These are phyloP conservation scores for Suhomyces atakaporum DNA, from an alignment of 1,139 yeast genomes.

Conservation along the genomic window DNA sequence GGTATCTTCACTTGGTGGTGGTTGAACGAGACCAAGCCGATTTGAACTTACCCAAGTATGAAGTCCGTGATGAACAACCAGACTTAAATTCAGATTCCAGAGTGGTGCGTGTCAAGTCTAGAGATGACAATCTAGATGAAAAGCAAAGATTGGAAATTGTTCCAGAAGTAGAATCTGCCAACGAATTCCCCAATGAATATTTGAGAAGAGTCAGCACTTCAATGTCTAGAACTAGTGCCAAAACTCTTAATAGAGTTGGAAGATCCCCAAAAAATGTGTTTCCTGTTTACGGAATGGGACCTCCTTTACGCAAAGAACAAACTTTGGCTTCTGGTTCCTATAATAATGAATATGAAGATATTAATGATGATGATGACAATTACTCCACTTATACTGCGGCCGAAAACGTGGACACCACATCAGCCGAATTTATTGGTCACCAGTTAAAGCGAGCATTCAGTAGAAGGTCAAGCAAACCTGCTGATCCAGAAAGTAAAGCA, in stretches of 20 bases:
- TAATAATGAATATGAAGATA: constrained; percentile 7
- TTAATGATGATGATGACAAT: constrained; percentile 9
- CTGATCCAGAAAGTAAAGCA: constrained; percentile 9
- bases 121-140: constrained; percentile 11
- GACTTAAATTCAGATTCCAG: constrained; percentile 74
- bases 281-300: constrained; percentile 78
- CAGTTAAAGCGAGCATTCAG: constrained; percentile 25
- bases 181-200: background rate
- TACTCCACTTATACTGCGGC: constrained; percentile 6
- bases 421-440: constrained; percentile 37
- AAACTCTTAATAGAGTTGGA: constrained; percentile 12
- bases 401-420: constrained; percentile 9
- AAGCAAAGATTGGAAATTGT: background rate
- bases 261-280: constrained; percentile 75
- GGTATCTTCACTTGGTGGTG: constrained; percentile 66
- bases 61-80: constrained; percentile 77
- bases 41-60: constrained; percentile 64
- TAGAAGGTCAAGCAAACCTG: constrained; percentile 11
- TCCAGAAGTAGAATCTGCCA: background rate
- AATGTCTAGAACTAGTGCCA: constrained; percentile 10
- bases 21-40: constrained; percentile 67
- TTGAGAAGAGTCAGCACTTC: constrained; percentile 8
- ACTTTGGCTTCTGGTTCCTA: constrained; percentile 51
- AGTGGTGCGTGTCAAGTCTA: constrained; percentile 44
- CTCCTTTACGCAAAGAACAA: constrained; percentile 54